A percentile compares a stretch with the other conserved stretches of the same genome.
These are phyloP conservation scores for Flammula alnicola DNA, from an alignment of 1,284 basidiomycete genomes.

Conservation along the genomic window DNA sequence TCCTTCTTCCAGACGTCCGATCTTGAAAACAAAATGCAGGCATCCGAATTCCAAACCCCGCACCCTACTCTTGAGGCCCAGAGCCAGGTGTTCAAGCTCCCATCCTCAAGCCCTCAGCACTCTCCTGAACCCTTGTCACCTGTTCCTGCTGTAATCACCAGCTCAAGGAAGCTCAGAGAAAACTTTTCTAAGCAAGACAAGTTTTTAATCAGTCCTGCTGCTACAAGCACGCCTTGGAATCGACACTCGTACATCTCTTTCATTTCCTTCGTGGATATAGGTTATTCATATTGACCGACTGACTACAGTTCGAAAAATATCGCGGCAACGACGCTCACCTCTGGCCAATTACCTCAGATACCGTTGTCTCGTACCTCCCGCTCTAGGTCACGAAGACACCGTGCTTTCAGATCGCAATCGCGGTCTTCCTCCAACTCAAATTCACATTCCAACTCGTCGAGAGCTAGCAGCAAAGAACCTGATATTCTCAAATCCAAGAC, in stretches of 20 bases:
- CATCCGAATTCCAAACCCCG: conserved; percentile 24
- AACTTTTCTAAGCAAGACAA: conserved; percentile 15
- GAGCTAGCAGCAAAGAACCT: conserved; percentile 14
- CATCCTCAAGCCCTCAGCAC: conserved; percentile 22
- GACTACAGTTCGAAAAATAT: conserved; percentile 15
- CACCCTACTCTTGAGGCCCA: conserved; percentile 25
- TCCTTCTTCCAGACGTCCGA: too few species aligned
- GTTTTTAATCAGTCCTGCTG: not conserved
- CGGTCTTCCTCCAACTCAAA: conserved; percentile 20
- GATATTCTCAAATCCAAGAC: conserved; percentile 6
- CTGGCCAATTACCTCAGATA: conserved; percentile 10
- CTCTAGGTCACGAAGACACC: conserved; percentile 1
- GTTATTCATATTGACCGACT: conserved; percentile 1
- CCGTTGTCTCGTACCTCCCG: conserved; percentile 4
- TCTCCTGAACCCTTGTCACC: conserved; percentile 18
- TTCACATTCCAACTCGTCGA: conserved; percentile 14
- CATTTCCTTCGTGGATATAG: not conserved
- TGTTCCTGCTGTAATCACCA: conserved; percentile 18
- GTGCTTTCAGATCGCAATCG: conserved; percentile 13
- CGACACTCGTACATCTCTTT: conserved; percentile 17
- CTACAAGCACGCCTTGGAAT: conserved; percentile 1
- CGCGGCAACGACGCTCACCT: conserved; percentile 14
- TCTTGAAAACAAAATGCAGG: conserved; percentile 2
- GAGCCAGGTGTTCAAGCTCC: conserved; percentile 25
- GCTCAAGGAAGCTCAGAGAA: conserved; percentile 31